These are phyloP conservation scores for Aspergillus sojae DNA, from an alignment of 2,329 filamentous ascomycete genomes.

Conservation along the genomic window DNA sequence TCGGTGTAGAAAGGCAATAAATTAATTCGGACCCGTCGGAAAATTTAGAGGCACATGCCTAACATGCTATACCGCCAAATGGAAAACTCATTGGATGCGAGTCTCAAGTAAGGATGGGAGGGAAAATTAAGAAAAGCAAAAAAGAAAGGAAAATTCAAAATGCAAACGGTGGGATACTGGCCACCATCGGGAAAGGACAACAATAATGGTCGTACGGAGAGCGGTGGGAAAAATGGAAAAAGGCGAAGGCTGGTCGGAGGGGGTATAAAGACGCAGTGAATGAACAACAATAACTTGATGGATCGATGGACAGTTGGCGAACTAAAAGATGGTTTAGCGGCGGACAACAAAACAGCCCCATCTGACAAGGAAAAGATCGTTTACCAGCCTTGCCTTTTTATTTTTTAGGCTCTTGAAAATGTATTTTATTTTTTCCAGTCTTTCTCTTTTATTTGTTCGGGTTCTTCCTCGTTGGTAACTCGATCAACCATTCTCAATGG, in stretches of 20 bases:
- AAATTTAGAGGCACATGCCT: constrained; percentile 8
- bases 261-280: constrained; percentile 2
- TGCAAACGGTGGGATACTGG: constrained; percentile 9
- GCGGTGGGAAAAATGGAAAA: constrained; percentile 11
- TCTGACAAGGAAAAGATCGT: constrained; percentile 4
- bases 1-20: constrained; percentile 3
- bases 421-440: neutral
- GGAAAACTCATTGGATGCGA: constrained; percentile 1
- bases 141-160: constrained; percentile 6
- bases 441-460: neutral
- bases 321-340: constrained; percentile 9
- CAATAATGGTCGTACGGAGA: constrained; percentile 5
- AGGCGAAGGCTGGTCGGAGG: constrained; percentile 29
- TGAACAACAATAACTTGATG: neutral
- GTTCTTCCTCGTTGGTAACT: neutral
- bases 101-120: constrained; percentile 3
- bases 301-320: constrained; percentile 6
- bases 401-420: neutral
- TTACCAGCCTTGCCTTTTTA: constrained; percentile 8
- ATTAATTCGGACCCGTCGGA: constrained; percentile 3
- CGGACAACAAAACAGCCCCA: constrained; percentile 14
- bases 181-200: constrained; percentile 1
- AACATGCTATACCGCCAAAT: constrained; percentile 9
- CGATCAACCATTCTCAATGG: neutral
- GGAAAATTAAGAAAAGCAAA: constrained; percentile 2